These are phyloP conservation scores for Lithospermum erythrorhizon DNA, from an alignment of 257 asterid species.

Conservation along the genomic window DNA sequence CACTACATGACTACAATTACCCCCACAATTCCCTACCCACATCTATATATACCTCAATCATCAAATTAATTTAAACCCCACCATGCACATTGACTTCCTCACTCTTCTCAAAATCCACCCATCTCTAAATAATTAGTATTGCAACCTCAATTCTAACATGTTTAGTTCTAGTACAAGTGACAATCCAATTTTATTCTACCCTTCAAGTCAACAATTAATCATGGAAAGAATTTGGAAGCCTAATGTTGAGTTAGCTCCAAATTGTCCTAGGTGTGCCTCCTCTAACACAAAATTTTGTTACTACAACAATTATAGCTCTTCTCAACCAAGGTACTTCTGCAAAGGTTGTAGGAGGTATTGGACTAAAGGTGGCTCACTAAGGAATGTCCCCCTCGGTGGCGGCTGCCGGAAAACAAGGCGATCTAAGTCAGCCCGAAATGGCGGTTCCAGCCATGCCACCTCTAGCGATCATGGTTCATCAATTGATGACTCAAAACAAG, in stretches of 20 bases:
- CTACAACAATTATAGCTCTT: slow-evolving; percentile 74
- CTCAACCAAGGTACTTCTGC: slow-evolving; percentile 85
- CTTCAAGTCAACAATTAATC: slow-evolving; percentile 23
- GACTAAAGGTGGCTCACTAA: slow-evolving; percentile 78
- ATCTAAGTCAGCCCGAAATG: slow-evolving; percentile 19
- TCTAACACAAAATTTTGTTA: slow-evolving; percentile 80
- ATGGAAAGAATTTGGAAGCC: slow-evolving; percentile 39
- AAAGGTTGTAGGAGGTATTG: slow-evolving; percentile 70
- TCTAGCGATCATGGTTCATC: background rate
- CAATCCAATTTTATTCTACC: slow-evolving; percentile 26
- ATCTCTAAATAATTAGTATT: background rate
- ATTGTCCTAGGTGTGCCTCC: slow-evolving; percentile 80
- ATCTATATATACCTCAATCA: background rate
- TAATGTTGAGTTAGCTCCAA: slow-evolving; percentile 46
- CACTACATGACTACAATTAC: background rate
- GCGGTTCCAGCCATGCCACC: slow-evolving; percentile 3
- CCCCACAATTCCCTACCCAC: background rate
- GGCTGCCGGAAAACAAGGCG: slow-evolving; percentile 71
- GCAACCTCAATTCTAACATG: slow-evolving; percentile 15
- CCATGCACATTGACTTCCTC: background rate
- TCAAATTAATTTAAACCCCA: background rate
- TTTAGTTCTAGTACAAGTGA: slow-evolving; percentile 22
- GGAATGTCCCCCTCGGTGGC: slow-evolving; percentile 73
- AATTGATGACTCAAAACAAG: background rate
- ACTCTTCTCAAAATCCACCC: slow-evolving; percentile 11